Evolutionary conservation across 78 protist genomes (phyloP), one percentile per base, ranked within the genome.

Genomic region (Dictyostelium firmibasis): DNA sequence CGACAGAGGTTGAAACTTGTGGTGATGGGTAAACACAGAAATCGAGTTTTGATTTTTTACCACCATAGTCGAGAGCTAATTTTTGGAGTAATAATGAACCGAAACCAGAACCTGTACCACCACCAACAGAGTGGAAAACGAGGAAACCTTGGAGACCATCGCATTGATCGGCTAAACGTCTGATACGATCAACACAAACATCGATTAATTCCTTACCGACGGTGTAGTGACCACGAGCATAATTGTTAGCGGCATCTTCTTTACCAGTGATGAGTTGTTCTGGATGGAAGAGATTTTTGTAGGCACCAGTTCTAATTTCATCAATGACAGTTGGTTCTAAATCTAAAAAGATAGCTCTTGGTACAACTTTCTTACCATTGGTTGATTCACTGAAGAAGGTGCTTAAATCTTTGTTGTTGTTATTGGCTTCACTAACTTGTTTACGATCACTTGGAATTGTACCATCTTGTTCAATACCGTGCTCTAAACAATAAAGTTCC

Each of bases 61-160:
- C 79, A 62, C 99, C 99, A 85, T 97, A 99, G 86, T 99, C 99
- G 18, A 75, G 97, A 1, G 99, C 96, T 43, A 99, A 97, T 47
- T 97, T 97, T 85, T 98, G 99, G 50, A 99, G 91, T 36, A 99
- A 98, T 62, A 98, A 97, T 27, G 99, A 47, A 57, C 98, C 99
- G 69, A 98, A 88, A 44, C 99, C 99, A 9, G 99, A 98, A 43
- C 99, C 99, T 7, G 99, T 97, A 60, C 99, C 99, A 36, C 99
- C 99, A 92, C 98, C 99, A 53, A 98, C 97, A 16, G 98, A 62
- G 94, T 97, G 92, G 96, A 94, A 93, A 72, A 96, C 83, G 44
- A 98, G 96, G 98, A 99, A 98, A 62, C 99, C 99, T 94, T 97
- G 98, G 27, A 99, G 99, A 31, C 99, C 99, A 0, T 99, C 97